phyloP scores from a whole-genome alignment of 2,329 filamentous ascomycete genomes.

The Botrytis pseudocinerea region DNA sequence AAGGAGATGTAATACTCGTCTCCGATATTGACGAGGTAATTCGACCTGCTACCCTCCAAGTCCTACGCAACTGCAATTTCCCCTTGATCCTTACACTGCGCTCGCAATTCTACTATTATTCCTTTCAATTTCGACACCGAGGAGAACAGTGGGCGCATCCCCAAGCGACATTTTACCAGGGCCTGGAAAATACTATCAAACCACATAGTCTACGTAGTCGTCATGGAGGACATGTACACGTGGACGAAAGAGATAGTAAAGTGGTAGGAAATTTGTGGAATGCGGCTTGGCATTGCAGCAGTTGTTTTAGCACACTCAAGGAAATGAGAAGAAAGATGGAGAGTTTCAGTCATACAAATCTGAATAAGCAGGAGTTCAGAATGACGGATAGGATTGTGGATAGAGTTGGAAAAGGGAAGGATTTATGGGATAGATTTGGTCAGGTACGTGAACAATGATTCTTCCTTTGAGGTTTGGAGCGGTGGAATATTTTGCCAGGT shows the following conservation, averaged over 20 bases:
- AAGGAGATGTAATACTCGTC: constrained; percentile 46
- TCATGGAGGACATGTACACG: not conserved
- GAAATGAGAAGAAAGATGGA: constrained; percentile 47
- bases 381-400: constrained; percentile 45
- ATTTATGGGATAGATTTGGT: constrained; percentile 45
- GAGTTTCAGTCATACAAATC: constrained; percentile 45
- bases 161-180: constrained; percentile 47
- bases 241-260: constrained; percentile 1
- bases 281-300: constrained; percentile 49
- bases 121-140: constrained; percentile 43
- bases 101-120: constrained; percentile 44
- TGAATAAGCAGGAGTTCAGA: constrained; percentile 45
- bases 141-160: constrained; percentile 46
- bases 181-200: constrained; percentile 42
- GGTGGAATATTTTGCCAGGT: not conserved
- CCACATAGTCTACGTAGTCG: constrained; percentile 38
- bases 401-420: constrained; percentile 45
- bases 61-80: constrained; percentile 43
- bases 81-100: constrained; percentile 41
- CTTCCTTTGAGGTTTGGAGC: not conserved
- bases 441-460: constrained; percentile 30
- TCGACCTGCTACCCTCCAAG: constrained; percentile 41
- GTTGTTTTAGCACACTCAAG: constrained; percentile 46
- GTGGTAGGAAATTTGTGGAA: constrained; percentile 43
- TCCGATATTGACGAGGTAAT: constrained; percentile 50